A percentile compares a stretch with the other conserved stretches of the same genome.
Evolutionary conservation across 352 stramenopile genomes (phyloP).

Genomic region (Globisporangium mamillatum): DNA sequence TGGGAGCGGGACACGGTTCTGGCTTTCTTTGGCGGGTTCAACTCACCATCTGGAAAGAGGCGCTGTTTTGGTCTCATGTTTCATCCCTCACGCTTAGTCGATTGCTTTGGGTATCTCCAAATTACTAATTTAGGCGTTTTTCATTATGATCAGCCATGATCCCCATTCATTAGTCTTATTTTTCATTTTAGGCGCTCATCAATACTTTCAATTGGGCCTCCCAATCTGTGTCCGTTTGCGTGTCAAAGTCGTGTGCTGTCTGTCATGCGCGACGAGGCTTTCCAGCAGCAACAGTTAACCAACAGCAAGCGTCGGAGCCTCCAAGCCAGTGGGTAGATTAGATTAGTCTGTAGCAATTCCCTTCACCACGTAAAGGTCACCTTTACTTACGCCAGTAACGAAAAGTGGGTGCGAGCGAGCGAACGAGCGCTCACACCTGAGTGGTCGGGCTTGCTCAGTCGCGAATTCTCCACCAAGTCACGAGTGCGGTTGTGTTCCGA

Average conservation of each 20-base stretch:
- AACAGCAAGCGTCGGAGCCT: background rate
- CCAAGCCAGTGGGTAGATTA: background rate
- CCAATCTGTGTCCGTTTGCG: background rate
- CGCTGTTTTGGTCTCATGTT: background rate
- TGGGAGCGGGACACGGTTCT: background rate
- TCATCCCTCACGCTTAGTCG: background rate
- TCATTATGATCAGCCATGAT: background rate
- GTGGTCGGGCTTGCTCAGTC: background rate
- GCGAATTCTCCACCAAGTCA: background rate
- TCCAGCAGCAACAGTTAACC: background rate
- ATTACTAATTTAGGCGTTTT: background rate
- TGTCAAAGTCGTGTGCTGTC: background rate
- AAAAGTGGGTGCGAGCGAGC: slow-evolving; percentile 2
- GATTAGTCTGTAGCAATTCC: background rate
- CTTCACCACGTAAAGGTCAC: background rate
- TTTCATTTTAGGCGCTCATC: background rate
- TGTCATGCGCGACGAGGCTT: background rate
- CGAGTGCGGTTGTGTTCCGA: background rate
- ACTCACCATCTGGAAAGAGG: background rate
- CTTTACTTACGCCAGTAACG: background rate
- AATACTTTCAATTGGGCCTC: background rate
- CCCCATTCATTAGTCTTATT: background rate
- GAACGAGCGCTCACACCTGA: background rate
- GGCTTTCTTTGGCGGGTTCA: slow-evolving; percentile 7
- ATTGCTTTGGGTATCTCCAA: background rate